Evolutionary conservation across 331 rosid species (phyloP).

Genomic region (Telfairia occidentalis): DNA sequence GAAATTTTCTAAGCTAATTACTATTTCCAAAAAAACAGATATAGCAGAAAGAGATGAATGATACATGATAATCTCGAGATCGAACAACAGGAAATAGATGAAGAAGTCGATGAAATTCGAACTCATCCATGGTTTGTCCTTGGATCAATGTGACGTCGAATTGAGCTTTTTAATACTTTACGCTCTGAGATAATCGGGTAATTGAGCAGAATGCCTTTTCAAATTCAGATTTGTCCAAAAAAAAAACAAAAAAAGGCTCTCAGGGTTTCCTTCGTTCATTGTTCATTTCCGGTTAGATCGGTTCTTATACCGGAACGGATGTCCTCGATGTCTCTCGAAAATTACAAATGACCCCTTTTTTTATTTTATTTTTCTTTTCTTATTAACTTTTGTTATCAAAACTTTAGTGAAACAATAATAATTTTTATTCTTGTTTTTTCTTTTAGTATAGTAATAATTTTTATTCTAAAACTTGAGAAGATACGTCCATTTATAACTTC

Average conservation of each 20-base stretch:
- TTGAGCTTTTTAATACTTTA: not conserved
- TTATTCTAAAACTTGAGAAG: no score
- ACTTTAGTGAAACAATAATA: no score
- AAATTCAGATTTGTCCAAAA: not conserved
- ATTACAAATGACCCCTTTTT: no score
- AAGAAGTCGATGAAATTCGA: slow-evolving; percentile 64
- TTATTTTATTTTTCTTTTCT: no score
- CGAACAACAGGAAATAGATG: slow-evolving; percentile 74
- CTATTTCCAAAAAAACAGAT: not conserved
- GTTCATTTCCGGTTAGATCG: not conserved
- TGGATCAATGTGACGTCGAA: not conserved
- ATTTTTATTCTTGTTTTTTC: no score
- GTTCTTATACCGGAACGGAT: not conserved
- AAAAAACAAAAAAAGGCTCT: not conserved
- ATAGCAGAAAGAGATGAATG: not conserved
- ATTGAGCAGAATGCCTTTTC: not conserved
- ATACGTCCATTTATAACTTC: no score
- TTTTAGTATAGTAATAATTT: no score
- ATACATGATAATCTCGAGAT: slow-evolving; percentile 61
- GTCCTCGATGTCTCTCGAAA: not conserved
- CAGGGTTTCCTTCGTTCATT: not conserved
- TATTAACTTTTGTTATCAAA: no score
- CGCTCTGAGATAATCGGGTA: not conserved
- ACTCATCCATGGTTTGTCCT: slow-evolving; percentile 44
- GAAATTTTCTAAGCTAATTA: not conserved